Evolutionary conservation across 2,329 filamentous ascomycete genomes (phyloP), one percentile per base, ranked within the genome.

Genomic region (Xylariaceae sp.): DNA sequence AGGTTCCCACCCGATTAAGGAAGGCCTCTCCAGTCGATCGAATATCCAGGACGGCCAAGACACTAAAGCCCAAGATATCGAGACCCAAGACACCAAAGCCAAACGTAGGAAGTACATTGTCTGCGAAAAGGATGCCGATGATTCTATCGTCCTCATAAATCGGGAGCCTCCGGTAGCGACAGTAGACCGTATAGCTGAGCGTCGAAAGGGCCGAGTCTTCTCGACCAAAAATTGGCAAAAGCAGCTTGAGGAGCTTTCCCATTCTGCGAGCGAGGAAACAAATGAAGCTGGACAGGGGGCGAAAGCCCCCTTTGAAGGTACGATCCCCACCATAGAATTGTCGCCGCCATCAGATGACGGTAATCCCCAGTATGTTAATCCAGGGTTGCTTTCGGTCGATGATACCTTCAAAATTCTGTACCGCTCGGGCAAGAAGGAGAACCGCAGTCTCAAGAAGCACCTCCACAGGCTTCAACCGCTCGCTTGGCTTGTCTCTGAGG

Each of bases 1-100:
- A 2, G 49, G 56, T n/a, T 66, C 64, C 11, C 58, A 66, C 37
- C 60, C 64, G 8, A 59, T 61, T 7, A 26, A 37, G 11, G 9
- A 9, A 12, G 44, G 9, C 7, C 42, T 40, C 46, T 29, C 40
- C 12, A 8, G n/a, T n/a, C n/a, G 44, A 46, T 35, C n/a, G 2
- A 49, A 51, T 4, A 30, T 45, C 3, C 8, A 30, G 27, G 49
- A 51, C 11, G 26, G 43, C 6, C 30, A 55, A 11, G 32, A 39
- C 1, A 42, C n/a, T n/a, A 58, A 56, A 27, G 29, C 32, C 0
- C 40, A 30, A 6, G 35, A 53, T 37, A 41, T 19, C 19, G 19
- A 19, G 19, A 19, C 19, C 6, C 30, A 55, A 11, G 32, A 39
- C 1, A 42, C n/a, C 26, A 58, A 56, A 27, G 29, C 32, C 0